A percentile compares a stretch with the other conserved stretches of the same genome.
Conservation (phyloP, 148 eudicot species). For the Vaccinium corymbosum region DNA sequence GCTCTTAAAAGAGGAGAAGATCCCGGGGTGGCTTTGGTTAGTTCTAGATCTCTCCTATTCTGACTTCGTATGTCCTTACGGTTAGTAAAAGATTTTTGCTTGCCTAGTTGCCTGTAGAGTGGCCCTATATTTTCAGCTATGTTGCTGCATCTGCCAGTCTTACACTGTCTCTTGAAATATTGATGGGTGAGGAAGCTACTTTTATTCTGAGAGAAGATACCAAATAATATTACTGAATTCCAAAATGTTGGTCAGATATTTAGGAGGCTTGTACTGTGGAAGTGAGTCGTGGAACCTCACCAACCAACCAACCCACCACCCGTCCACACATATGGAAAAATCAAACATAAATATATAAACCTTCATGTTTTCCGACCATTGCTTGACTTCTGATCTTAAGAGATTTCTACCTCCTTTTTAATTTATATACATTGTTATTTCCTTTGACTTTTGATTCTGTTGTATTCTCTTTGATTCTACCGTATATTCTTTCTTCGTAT, state of each 20-base stretch:
- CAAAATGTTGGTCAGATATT: neutral
- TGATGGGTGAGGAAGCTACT: neutral
- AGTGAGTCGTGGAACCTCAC: neutral
- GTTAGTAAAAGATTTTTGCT: constrained; percentile 1
- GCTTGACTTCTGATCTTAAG: neutral
- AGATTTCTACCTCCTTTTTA: neutral
- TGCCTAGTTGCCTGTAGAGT: neutral
- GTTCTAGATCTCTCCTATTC: constrained; percentile 27
- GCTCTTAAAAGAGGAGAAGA: constrained; percentile 90
- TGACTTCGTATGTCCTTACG: constrained; percentile 3
- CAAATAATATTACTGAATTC: neutral
- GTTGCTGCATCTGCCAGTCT: neutral
- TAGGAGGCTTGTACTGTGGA: neutral
- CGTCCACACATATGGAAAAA: neutral
- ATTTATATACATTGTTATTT: too few species aligned
- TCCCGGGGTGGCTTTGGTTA: constrained; percentile 95
- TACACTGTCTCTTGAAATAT: neutral
- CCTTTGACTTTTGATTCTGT: neutral
- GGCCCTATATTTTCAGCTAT: neutral
- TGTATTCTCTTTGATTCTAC: neutral
- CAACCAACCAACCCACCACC: neutral
- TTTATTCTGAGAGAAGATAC: neutral
- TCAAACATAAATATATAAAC: neutral
- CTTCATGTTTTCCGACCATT: neutral
- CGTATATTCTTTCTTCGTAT: neutral